Percentiles rank a stretch among this genome's conserved stretches.
Conservation (phyloP, 768 basidiomycete species). For the Tricholoma matsutake region DNA sequence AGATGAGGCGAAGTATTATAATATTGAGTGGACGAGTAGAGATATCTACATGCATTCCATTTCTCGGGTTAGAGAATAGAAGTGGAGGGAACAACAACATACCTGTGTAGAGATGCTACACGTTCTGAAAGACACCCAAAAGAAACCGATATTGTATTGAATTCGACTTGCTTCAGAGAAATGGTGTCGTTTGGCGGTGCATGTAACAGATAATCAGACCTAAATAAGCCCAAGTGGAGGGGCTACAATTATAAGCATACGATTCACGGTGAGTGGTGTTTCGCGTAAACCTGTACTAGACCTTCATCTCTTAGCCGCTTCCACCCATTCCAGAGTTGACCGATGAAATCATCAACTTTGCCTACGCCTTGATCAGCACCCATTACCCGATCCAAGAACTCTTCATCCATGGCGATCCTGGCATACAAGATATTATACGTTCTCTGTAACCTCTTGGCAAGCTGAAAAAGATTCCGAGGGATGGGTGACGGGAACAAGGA, state of each 20-base stretch:
- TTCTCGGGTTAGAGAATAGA: neutral
- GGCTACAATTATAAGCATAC: slow-evolving; percentile 42
- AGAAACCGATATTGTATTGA: slow-evolving; percentile 94
- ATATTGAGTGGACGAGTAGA: slow-evolving; percentile 63
- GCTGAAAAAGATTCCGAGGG: slow-evolving; percentile 66
- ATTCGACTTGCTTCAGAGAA: slow-evolving; percentile 90
- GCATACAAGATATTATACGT: slow-evolving; percentile 86
- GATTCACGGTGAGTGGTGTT: neutral
- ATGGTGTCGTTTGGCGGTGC: slow-evolving; percentile 33
- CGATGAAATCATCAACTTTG: slow-evolving; percentile 83
- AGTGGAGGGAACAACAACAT: slow-evolving; percentile 6
- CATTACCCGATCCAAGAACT: slow-evolving; percentile 83
- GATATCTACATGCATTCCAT: slow-evolving; percentile 47
- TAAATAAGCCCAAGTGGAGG: slow-evolving; percentile 84
- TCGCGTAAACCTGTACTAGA: slow-evolving; percentile 36
- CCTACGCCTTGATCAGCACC: slow-evolving; percentile 75
- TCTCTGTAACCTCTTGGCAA: slow-evolving; percentile 64
- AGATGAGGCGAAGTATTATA: slow-evolving; percentile 56
- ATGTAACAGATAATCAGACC: slow-evolving; percentile 94
- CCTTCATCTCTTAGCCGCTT: slow-evolving; percentile 67
- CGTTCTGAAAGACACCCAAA: slow-evolving; percentile 79
- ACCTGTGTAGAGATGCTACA: slow-evolving; percentile 76
- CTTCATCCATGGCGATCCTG: slow-evolving; percentile 71
- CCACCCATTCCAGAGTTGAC: slow-evolving; percentile 86
- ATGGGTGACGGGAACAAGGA: slow-evolving; percentile 87